Conservation (phyloP, 495 filamentous ascomycete genomes). For the Hypomontagnella submonticulosa region DNA sequence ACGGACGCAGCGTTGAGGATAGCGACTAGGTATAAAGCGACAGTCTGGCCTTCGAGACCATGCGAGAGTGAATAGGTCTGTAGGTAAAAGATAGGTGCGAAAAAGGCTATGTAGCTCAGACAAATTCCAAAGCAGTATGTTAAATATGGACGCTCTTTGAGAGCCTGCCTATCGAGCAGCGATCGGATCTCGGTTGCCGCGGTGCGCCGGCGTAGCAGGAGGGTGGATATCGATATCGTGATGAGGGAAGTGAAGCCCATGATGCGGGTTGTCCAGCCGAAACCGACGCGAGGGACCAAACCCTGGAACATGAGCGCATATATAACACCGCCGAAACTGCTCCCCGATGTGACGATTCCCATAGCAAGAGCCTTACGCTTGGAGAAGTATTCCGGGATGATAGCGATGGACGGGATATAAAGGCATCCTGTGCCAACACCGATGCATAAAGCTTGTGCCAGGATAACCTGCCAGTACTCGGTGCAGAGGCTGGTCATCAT, state of each 20-base stretch:
- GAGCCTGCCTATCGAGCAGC: constrained; percentile 54
- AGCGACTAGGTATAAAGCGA: constrained; percentile 58
- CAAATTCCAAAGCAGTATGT: constrained; percentile 65
- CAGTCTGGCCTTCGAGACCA: constrained; percentile 60
- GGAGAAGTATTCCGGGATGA: constrained; percentile 73
- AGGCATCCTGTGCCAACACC: constrained; percentile 67
- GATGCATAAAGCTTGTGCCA: constrained; percentile 66
- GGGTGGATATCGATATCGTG: constrained; percentile 57
- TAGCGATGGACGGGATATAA: constrained; percentile 70
- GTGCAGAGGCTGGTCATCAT: constrained; percentile 30
- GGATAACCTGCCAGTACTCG: constrained; percentile 65
- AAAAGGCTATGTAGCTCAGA: constrained; percentile 71
- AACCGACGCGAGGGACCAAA: constrained; percentile 66
- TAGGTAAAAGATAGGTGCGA: constrained; percentile 74
- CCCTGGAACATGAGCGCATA: constrained; percentile 71
- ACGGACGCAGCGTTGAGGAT: constrained; percentile 60
- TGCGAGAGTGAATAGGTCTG: constrained; percentile 60
- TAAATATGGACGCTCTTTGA: constrained; percentile 54
- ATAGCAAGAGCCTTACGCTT: constrained; percentile 72
- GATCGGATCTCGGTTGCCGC: constrained; percentile 43
- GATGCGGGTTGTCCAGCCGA: constrained; percentile 73
- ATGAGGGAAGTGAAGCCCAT: constrained; percentile 68
- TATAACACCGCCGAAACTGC: constrained; percentile 67
- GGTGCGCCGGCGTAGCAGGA: constrained; percentile 60
- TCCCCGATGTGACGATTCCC: constrained; percentile 73